Evolutionary conservation across 1,284 basidiomycete species (phyloP).

Genomic region (Testicularia cyperi): DNA sequence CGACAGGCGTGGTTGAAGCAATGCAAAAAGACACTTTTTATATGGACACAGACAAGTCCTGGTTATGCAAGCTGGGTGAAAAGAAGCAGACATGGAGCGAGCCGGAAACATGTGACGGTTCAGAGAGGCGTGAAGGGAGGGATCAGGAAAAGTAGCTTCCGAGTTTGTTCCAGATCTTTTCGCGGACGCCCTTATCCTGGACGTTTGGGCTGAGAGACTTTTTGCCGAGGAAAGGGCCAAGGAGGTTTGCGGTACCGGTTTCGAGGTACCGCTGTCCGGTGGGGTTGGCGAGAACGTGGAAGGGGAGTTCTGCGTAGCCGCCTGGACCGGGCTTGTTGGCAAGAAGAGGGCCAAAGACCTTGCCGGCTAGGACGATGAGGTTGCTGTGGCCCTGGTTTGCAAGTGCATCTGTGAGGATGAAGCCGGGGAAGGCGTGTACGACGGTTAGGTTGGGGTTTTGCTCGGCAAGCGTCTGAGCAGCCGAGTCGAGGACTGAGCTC

Average conservation of each 20-base stretch:
- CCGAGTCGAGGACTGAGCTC: conserved; percentile 40
- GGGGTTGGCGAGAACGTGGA: conserved; percentile 37
- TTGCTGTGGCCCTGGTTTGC: conserved; percentile 53
- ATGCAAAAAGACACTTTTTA: too few relatives aligned
- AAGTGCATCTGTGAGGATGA: conserved; percentile 50
- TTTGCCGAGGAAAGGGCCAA: conserved; percentile 24
- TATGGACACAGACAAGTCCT: too few relatives aligned
- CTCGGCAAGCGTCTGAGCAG: conserved; percentile 18
- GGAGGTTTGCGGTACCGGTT: conserved; percentile 28
- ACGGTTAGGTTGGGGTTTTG: conserved; percentile 40
- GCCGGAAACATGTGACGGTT: too few relatives aligned
- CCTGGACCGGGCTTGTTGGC: conserved; percentile 23
- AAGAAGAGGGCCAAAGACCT: conserved; percentile 28
- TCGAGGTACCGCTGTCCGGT: conserved; percentile 35
- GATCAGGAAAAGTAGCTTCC: too few relatives aligned
- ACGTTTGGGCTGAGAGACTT: conserved; percentile 21
- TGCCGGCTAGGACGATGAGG: conserved; percentile 40
- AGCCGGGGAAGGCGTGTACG: conserved; percentile 50
- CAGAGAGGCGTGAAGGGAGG: too few relatives aligned
- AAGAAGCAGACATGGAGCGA: too few relatives aligned
- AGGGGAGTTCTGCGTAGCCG: conserved; percentile 44
- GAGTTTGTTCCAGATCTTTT: conserved; percentile 19
- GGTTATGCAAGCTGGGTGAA: too few relatives aligned
- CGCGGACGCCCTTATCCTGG: conserved; percentile 2
- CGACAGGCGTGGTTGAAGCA: too few relatives aligned